Base-by-base conservation (phyloP, 1,284 basidiomycete genomes). In the Apiotrichum porosum region DNA sequence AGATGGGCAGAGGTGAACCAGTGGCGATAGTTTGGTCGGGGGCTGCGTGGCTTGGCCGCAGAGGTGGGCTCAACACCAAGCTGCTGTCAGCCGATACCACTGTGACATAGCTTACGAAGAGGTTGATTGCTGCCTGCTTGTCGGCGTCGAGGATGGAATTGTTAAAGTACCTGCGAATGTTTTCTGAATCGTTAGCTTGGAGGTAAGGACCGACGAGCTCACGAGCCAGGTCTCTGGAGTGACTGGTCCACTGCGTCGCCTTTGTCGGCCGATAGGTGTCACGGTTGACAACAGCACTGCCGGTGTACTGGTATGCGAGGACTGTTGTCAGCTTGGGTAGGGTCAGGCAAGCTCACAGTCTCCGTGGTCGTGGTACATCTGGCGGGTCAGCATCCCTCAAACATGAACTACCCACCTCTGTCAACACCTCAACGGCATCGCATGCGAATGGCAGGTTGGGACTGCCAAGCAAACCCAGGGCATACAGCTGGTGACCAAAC, bases 321-420 rank as follows among this genome's bases (percentile, higher is more conserved):
- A 92, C 88, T 93, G 37, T n/a, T 6, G 44, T 54, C 19, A 54
- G 52, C 33, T 40, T 12, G 5, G 8, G 13, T 19, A 9, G 22
- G 22, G 19, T 9, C 17, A 4, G 5, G 1, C 15, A 17, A 42
- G 73, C 84, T 62, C 61, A 88, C 88, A 92, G 62, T 95, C 91
- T 2, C 91, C 90, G 61, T 93, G 89, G 68, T 95, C 90, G 68
- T 97, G 92, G 71, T 97, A 98, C 93, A 99, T 97, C 73, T 66
- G 42, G 4, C 3, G 4, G 9, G 40, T 47, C 31, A 54, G 48
- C 26, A 15, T 3, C 3, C 3, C 4, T 6, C 5, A 1, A 35
- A 6, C 18, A 6, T 12, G 4, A 1, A 14, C 21, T 3, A 34
- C 30, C 62, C 26, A 68, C 68, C 51, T 97, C 92, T 0, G 93